These are phyloP conservation scores for Heliosperma pusillum DNA, from an alignment of 148 eudicot genomes.

Conservation along the genomic window DNA sequence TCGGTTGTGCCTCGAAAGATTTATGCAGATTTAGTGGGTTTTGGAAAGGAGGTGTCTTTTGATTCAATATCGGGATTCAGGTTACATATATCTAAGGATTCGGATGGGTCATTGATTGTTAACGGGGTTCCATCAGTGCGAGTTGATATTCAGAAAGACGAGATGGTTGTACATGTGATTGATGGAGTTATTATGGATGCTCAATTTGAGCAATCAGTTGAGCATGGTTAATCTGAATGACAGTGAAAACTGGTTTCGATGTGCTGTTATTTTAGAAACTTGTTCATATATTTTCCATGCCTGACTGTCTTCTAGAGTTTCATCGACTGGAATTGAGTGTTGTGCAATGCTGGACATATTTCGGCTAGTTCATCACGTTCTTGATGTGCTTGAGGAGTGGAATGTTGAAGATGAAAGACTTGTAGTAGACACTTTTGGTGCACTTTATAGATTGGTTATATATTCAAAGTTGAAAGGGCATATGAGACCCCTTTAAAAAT, in stretches of 20 bases:
- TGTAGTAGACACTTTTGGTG: no score
- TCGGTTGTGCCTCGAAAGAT: constrained; percentile 64
- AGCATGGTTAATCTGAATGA: constrained; percentile 30
- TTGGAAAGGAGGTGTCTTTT: constrained; percentile 38
- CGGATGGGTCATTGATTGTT: constrained; percentile 54
- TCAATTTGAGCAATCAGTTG: constrained; percentile 59
- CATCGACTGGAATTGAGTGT: no score
- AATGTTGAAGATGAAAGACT: no score
- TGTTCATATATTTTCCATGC: no score
- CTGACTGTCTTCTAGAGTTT: no score
- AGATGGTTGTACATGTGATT: constrained; percentile 65
- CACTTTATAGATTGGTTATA: no score
- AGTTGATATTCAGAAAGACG: constrained; percentile 47
- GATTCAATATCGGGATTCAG: constrained; percentile 68
- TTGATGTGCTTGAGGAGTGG: no score
- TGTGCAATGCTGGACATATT: no score
- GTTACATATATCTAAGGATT: constrained; percentile 43
- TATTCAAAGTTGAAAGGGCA: no score
- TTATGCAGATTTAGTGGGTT: constrained; percentile 32
- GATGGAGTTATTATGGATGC: constrained; percentile 88
- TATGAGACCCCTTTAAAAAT: no score
- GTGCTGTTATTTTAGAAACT: no score
- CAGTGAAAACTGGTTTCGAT: background rate
- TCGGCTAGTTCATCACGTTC: no score
- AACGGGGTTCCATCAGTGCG: constrained; percentile 49